A percentile compares a stretch with the other conserved stretches of the same genome.
These are phyloP conservation scores for Pseudogymnoascus sp. DNA, from an alignment of 2,329 filamentous ascomycete species.

Conservation along the genomic window DNA sequence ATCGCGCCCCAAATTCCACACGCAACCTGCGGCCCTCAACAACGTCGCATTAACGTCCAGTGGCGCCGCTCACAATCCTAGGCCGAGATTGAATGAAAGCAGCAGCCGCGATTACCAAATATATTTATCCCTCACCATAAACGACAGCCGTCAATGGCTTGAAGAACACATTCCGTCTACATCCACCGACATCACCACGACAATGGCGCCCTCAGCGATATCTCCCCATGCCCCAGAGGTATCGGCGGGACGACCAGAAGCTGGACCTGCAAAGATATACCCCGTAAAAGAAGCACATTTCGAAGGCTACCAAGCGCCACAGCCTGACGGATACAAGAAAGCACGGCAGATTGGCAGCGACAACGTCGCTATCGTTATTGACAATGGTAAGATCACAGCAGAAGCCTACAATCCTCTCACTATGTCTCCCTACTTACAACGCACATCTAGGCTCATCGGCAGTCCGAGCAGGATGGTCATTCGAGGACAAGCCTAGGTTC, in stretches of 20 bases:
- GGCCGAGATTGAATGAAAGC: neutral
- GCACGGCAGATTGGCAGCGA: constrained; percentile 46
- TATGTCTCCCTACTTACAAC: neutral
- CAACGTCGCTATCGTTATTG: constrained; percentile 82
- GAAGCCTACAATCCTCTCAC: neutral
- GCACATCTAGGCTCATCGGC: constrained; percentile 64
- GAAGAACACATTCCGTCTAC: constrained; percentile 32
- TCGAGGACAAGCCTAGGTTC: constrained; percentile 74
- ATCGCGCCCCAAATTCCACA: constrained; percentile 4
- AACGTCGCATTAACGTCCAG: neutral
- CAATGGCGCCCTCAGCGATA: constrained; percentile 29
- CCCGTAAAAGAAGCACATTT: constrained; percentile 56
- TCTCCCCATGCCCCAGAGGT: constrained; percentile 16
- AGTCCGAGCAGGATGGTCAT: constrained; percentile 92
- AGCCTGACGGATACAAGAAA: constrained; percentile 61
- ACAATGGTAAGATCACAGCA: constrained; percentile 64
- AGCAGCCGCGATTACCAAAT: neutral
- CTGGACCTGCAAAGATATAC: constrained; percentile 47
- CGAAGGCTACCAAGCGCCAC: constrained; percentile 45
- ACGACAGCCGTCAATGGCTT: constrained; percentile 48
- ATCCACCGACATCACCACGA: constrained; percentile 10
- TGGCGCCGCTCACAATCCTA: neutral
- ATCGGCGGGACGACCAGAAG: constrained; percentile 16
- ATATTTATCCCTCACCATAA: neutral
- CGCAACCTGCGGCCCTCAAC: neutral